A percentile compares a stretch with the other conserved stretches of the same genome.
Conservation (phyloP, 192 early-diverging fungal species). For the Coemansia sp. region DNA sequence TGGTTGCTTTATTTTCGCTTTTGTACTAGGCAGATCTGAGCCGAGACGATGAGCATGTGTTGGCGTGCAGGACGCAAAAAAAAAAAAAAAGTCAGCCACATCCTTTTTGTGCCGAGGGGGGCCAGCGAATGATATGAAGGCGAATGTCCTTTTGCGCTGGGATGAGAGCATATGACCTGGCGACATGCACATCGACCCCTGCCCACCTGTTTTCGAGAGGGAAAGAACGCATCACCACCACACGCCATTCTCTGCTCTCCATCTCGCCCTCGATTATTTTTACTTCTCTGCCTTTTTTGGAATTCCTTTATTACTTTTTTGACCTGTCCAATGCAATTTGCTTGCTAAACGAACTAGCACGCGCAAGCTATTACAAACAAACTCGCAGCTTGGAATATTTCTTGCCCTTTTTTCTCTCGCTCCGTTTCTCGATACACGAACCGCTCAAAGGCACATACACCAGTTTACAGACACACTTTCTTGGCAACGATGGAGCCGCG, state of each 20-base stretch:
- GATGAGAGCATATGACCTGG: not conserved
- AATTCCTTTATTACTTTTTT: slow-evolving; percentile 11
- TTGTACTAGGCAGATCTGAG: not conserved
- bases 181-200: slow-evolving; percentile 3
- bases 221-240: not conserved
- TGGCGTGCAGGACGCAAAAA: not conserved
- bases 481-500: not conserved
- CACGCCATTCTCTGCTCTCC: slow-evolving; percentile 2
- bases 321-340: slow-evolving; percentile 12
- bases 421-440: not conserved
- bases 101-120: not conserved
- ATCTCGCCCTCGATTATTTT: slow-evolving; percentile 7
- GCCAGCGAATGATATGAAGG: not conserved
- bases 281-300: slow-evolving; percentile 10
- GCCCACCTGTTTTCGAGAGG: slow-evolving; percentile 1
- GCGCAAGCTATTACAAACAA: not conserved
- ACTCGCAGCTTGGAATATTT: not conserved
- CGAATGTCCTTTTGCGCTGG: not conserved
- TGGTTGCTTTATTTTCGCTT: not conserved
- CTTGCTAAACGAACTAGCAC: not conserved
- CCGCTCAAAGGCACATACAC: slow-evolving; percentile 6
- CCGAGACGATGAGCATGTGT: not conserved
- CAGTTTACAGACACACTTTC: not conserved
- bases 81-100: not conserved
- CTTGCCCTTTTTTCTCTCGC: not conserved